phyloP scores from a whole-genome alignment of 805 yeast genomes.

The Sporopachydermia quercuum region DNA sequence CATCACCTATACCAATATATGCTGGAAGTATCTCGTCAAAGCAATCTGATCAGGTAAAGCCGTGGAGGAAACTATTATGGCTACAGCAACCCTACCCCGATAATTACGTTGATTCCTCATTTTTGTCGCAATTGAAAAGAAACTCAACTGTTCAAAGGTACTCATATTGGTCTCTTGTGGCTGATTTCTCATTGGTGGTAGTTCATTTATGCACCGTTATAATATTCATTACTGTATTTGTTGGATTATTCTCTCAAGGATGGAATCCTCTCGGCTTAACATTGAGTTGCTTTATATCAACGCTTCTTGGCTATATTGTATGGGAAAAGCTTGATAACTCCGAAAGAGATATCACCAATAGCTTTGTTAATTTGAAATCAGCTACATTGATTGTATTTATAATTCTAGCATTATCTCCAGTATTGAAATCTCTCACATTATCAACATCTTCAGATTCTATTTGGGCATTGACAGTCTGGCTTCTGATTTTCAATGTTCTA shows the following conservation, averaged over 20 bases:
- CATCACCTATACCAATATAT: neutral
- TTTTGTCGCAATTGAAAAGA: conserved; percentile 64
- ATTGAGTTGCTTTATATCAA: conserved; percentile 17
- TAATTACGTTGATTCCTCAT: conserved; percentile 73
- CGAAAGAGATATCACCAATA: neutral
- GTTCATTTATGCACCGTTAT: conserved; percentile 51
- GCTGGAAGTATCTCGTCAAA: neutral
- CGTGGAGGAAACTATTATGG: conserved; percentile 83
- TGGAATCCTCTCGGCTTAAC: conserved; percentile 38
- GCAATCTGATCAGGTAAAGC: conserved; percentile 12
- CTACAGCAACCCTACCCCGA: conserved; percentile 78
- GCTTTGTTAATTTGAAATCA: conserved; percentile 33
- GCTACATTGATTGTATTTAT: conserved; percentile 54
- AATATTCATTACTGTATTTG: conserved; percentile 53
- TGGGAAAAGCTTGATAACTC: conserved; percentile 10
- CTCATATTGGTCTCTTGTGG: conserved; percentile 45
- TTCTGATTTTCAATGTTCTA: conserved; percentile 52
- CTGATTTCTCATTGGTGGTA: conserved; percentile 56
- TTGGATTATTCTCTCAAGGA: conserved; percentile 34
- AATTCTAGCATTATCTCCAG: conserved; percentile 73
- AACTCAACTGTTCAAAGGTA: conserved; percentile 62
- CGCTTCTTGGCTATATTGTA: conserved; percentile 22
- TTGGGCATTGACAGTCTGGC: conserved; percentile 81
- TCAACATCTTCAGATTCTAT: conserved; percentile 89
- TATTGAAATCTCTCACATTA: conserved; percentile 71